Evolutionary conservation across 352 stramenopile species (phyloP).

Genomic region (Globisporangium megalacanthum): DNA sequence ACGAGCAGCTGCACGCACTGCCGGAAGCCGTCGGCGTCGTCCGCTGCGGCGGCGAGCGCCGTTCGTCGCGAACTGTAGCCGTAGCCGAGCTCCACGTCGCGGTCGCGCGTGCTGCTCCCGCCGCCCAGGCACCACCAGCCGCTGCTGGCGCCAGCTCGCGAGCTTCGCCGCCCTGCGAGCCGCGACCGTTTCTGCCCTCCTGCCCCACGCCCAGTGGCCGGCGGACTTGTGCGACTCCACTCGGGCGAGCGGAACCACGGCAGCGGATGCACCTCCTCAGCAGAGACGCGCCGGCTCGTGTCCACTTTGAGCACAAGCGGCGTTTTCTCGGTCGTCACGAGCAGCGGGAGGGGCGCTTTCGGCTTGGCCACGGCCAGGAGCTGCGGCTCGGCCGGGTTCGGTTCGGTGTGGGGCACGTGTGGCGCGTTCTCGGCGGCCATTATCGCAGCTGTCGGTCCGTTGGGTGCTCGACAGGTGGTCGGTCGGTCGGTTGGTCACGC

Average conservation of each 20-base stretch:
- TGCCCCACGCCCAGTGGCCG: slow-evolving; percentile 8
- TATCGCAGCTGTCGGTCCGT: too few relatives aligned
- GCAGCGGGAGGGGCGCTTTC: background rate
- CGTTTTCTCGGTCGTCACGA: slow-evolving; percentile 16
- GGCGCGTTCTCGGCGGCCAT: too few relatives aligned
- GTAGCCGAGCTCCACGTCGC: slow-evolving; percentile 45
- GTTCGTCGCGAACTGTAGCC: slow-evolving; percentile 10
- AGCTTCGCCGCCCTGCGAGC: background rate
- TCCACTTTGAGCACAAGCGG: slow-evolving; percentile 40
- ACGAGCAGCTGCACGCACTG: slow-evolving; percentile 72
- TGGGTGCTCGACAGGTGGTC: too few relatives aligned
- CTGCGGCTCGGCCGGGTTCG: too few relatives aligned
- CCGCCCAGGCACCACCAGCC: background rate
- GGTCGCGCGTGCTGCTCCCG: background rate
- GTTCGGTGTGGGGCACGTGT: too few relatives aligned
- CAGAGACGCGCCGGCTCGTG: slow-evolving; percentile 2
- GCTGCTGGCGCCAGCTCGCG: background rate
- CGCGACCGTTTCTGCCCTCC: slow-evolving; percentile 6
- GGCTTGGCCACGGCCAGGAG: too few relatives aligned
- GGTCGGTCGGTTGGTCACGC: too few relatives aligned
- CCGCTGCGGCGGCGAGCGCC: slow-evolving; percentile 9
- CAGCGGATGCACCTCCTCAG: slow-evolving; percentile 62
- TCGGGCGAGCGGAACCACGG: slow-evolving; percentile 78
- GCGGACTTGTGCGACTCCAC: slow-evolving; percentile 28
- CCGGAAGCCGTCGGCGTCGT: slow-evolving; percentile 51